phyloP scores from a whole-genome alignment of 2,329 filamentous ascomycete genomes.

The Neurospora sp. region DNA sequence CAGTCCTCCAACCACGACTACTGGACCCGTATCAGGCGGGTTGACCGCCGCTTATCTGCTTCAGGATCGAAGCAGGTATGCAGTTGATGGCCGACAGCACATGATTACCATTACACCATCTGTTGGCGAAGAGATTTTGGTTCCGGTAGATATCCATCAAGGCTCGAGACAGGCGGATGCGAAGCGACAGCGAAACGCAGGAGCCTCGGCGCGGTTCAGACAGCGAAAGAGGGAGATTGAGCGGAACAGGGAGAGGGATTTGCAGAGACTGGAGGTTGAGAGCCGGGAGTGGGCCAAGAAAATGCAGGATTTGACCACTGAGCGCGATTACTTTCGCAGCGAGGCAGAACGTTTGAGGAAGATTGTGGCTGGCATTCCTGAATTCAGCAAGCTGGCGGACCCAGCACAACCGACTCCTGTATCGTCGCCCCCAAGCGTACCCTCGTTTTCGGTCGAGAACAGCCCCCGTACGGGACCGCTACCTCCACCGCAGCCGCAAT shows the following conservation, averaged over 20 bases:
- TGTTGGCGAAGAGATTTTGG: slow-evolving; percentile 37
- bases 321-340: slow-evolving; percentile 62
- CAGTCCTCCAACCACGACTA: not conserved
- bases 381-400: slow-evolving; percentile 42
- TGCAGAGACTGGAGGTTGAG: slow-evolving; percentile 59
- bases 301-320: slow-evolving; percentile 44
- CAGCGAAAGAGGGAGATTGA: slow-evolving; percentile 76
- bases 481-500: not conserved
- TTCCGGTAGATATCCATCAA: slow-evolving; percentile 71
- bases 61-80: slow-evolving; percentile 10
- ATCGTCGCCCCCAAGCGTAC: slow-evolving; percentile 16
- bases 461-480: not conserved
- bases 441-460: not conserved
- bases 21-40: not conserved
- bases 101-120: slow-evolving; percentile 25
- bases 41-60: not conserved
- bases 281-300: slow-evolving; percentile 53
- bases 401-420: slow-evolving; percentile 43
- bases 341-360: slow-evolving; percentile 65
- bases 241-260: slow-evolving; percentile 66
- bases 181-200: slow-evolving; percentile 76
- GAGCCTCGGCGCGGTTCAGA: slow-evolving; percentile 74
- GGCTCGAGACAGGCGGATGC: slow-evolving; percentile 77
- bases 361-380: slow-evolving; percentile 51
- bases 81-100: slow-evolving; percentile 21